A percentile compares a stretch with the other conserved stretches of the same genome.
phyloP scores from a whole-genome alignment of 768 basidiomycete species.

The Phlebiopsis gigantea region DNA sequence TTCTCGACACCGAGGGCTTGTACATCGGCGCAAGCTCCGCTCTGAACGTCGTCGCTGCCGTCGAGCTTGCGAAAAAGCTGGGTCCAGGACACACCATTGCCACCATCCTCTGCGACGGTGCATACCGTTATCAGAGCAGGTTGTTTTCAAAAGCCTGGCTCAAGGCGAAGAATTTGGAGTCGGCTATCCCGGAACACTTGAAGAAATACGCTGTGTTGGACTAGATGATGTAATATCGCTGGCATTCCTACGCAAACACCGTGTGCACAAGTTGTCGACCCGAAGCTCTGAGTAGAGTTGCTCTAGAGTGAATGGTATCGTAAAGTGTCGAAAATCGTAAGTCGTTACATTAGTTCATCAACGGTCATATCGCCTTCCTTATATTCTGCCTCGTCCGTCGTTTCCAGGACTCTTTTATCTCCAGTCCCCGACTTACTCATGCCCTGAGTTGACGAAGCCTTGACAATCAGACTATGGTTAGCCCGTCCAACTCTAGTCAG shows the following conservation, averaged over 20 bases:
- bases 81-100: constrained; percentile 83
- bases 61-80: constrained; percentile 78
- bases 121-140: constrained; percentile 94
- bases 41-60: constrained; percentile 91
- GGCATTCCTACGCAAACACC: too few species aligned
- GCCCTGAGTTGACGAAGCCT: not conserved
- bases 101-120: constrained; percentile 92
- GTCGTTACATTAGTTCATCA: constrained; percentile 22
- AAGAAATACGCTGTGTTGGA: constrained; percentile 89
- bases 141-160: constrained; percentile 95
- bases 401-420: not conserved
- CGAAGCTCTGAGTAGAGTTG: too few species aligned
- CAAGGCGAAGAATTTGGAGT: constrained; percentile 66
- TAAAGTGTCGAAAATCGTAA: not conserved
- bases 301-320: too few species aligned
- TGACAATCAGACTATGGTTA: constrained; percentile 16
- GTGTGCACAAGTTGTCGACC: too few species aligned
- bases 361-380: constrained; percentile 25
- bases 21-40: constrained; percentile 95
- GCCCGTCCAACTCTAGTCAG: constrained; percentile 28
- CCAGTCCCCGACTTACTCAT: not conserved
- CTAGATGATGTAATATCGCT: constrained; percentile 24
- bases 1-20: constrained; percentile 87
- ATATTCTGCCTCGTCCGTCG: constrained; percentile 13
- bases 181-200: constrained; percentile 76